These are phyloP conservation scores for Blastocystis sp. DNA, from an alignment of 352 stramenopile genomes.

Conservation along the genomic window DNA sequence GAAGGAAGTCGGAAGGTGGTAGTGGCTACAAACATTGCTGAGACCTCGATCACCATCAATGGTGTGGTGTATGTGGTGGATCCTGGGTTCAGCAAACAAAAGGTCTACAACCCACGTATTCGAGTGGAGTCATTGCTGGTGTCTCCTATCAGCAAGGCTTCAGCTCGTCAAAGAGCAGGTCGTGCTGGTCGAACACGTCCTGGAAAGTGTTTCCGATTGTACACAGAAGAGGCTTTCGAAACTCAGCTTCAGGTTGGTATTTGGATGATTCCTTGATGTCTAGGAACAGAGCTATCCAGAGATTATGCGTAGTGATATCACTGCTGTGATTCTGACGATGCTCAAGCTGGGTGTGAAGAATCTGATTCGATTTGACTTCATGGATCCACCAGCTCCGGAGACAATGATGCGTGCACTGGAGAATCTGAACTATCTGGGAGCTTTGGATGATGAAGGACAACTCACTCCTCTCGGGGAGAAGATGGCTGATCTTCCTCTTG, in stretches of 20 bases:
- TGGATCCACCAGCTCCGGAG: constrained; percentile 95
- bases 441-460: constrained; percentile 93
- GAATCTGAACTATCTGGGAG: constrained; percentile 95
- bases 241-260: constrained; percentile 84
- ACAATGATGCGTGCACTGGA: constrained; percentile 96
- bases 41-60: constrained; percentile 99
- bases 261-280: background rate
- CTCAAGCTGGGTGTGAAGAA: constrained; percentile 97
- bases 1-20: constrained; percentile 86
- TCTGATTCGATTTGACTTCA: constrained; percentile 97
- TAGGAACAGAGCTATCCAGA: constrained; percentile 95
- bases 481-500: constrained; percentile 93
- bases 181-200: constrained; percentile 89
- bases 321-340: constrained; percentile 90
- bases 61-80: constrained; percentile 99
- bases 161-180: constrained; percentile 83
- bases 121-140: constrained; percentile 96
- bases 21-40: constrained; percentile 97
- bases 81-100: constrained; percentile 98
- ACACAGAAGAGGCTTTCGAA: constrained; percentile 94
- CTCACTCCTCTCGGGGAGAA: constrained; percentile 85
- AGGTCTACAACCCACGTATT: constrained; percentile 97
- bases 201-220: constrained; percentile 96
- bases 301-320: constrained; percentile 93
- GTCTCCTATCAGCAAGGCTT: constrained; percentile 92